Base-by-base conservation (phyloP, 306 rosid genomes). In the Coriaria nepalensis region DNA sequence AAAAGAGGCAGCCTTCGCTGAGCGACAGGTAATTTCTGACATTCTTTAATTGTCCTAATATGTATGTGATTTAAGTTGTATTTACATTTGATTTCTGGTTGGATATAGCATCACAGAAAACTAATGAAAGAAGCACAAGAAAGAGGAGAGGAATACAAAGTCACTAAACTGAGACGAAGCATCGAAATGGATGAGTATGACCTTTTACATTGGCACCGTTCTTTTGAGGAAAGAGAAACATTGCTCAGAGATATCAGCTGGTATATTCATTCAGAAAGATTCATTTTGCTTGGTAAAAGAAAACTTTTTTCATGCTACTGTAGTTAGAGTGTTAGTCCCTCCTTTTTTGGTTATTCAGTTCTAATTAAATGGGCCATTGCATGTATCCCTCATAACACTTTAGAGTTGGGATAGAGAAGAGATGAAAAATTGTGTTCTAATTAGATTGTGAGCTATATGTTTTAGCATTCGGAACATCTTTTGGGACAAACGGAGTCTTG, bases 181-280 rank as follows among this genome's bases (percentile, higher is more conserved):
- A 13, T 47, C 50, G 98, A 90, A 78, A 90, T 90, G 98, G 95
- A 90, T 35, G 95, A 81, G 67, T 90, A 90, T 67, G 98, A 90
- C 65, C 57, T 57, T 6, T 45, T 90, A 70, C 98, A 90, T 55
- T 90, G 98, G 95, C 87, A 79, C 8, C 74, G 98, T 61, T 90
- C 98, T 29, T 73, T 72, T 12, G 95, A 85, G 66, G 98, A 90
- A 71, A 80, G 95, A 73, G 92, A 90, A 67, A 87, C 94, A 41
- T 52, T 81, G 73, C 50, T 90, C 63, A 90, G 98, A 77, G 98
- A 90, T 72, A 81, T 81, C 47, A 79, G 93, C 75, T 72, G 95
- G 95, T 90, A 81, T 4, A 29, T n/a, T 40, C 46, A n/a, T 35
- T 36, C 5, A n/a, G n/a, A n/a, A n/a, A 44, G 34, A 49, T 53